A percentile compares a stretch with the other conserved stretches of the same genome.
These are phyloP conservation scores for Triangularia setosa DNA, from an alignment of 2,329 filamentous ascomycete species.

Conservation along the genomic window DNA sequence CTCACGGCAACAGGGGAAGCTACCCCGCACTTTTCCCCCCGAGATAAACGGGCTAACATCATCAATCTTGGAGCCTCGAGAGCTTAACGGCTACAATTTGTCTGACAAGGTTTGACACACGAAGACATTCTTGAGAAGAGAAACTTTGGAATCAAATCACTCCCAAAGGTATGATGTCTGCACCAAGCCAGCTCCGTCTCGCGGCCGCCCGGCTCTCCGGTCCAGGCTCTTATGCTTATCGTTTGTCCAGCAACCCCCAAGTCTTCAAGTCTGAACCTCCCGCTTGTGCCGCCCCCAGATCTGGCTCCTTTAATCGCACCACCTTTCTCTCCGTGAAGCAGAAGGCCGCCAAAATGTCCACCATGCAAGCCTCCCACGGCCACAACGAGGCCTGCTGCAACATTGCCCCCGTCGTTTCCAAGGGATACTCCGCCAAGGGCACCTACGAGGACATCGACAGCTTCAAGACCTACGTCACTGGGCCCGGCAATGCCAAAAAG, in stretches of 20 bases:
- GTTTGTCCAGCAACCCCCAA: conserved; percentile 13
- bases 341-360: conserved; percentile 31
- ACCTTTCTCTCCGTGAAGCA: neutral
- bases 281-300: neutral
- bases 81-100: neutral
- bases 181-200: conserved; percentile 18
- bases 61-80: neutral
- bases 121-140: neutral
- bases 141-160: neutral
- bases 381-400: conserved; percentile 40
- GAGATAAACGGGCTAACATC: neutral
- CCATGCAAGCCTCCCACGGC: conserved; percentile 34
- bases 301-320: neutral
- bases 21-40: conserved; percentile 21
- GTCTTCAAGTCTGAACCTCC: conserved; percentile 2
- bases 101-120: no score
- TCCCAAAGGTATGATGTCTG: conserved; percentile 22
- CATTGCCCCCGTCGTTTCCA: conserved; percentile 43
- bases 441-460: conserved; percentile 42
- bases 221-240: conserved; percentile 15
- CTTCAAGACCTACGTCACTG: conserved; percentile 47
- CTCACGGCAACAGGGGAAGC: conserved; percentile 6
- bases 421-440: conserved; percentile 43
- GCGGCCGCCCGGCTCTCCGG: conserved; percentile 7
- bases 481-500: conserved; percentile 46